phyloP scores from a whole-genome alignment of 352 stramenopile genomes.

The Phytophthora meadii region DNA sequence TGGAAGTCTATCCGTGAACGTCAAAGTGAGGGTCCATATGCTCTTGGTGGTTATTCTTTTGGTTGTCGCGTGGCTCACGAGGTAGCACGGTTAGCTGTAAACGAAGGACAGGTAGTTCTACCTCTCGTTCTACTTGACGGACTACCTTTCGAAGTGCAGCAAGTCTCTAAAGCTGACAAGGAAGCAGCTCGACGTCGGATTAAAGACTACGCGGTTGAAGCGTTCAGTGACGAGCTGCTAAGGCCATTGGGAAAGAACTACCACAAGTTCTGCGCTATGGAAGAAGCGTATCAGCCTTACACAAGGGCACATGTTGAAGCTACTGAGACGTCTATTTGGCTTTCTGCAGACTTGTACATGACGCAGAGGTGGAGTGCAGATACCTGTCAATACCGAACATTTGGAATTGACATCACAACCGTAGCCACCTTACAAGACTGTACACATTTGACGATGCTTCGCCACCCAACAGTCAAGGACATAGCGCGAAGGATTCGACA shows the following conservation, averaged over 20 bases:
- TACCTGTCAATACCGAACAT: slow-evolving; percentile 3
- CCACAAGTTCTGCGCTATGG: slow-evolving; percentile 45
- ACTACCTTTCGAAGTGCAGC: slow-evolving; percentile 34
- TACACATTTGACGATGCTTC: slow-evolving; percentile 49
- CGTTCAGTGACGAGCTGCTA: slow-evolving; percentile 31
- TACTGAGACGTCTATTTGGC: slow-evolving; percentile 11
- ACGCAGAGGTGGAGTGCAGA: slow-evolving; percentile 43
- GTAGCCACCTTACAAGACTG: slow-evolving; percentile 25
- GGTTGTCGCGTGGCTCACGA: slow-evolving; percentile 62
- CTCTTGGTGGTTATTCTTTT: slow-evolving; percentile 69
- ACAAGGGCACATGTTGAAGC: neutral
- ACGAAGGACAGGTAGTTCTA: slow-evolving; percentile 34
- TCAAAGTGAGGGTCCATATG: slow-evolving; percentile 46
- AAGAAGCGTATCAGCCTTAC: slow-evolving; percentile 44
- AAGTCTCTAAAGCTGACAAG: slow-evolving; percentile 23
- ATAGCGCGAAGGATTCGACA: slow-evolving; percentile 32
- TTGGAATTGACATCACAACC: slow-evolving; percentile 26
- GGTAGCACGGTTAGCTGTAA: slow-evolving; percentile 36
- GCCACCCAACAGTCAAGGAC: slow-evolving; percentile 28
- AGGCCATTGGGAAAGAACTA: slow-evolving; percentile 46
- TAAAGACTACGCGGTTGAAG: slow-evolving; percentile 29
- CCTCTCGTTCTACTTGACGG: slow-evolving; percentile 57
- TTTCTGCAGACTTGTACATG: slow-evolving; percentile 44
- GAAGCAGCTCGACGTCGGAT: slow-evolving; percentile 12
- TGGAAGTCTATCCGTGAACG: slow-evolving; percentile 41